A percentile compares a stretch with the other conserved stretches of the same genome.
phyloP scores from a whole-genome alignment of 495 filamentous ascomycete species.

The Parathielavia appendiculata region DNA sequence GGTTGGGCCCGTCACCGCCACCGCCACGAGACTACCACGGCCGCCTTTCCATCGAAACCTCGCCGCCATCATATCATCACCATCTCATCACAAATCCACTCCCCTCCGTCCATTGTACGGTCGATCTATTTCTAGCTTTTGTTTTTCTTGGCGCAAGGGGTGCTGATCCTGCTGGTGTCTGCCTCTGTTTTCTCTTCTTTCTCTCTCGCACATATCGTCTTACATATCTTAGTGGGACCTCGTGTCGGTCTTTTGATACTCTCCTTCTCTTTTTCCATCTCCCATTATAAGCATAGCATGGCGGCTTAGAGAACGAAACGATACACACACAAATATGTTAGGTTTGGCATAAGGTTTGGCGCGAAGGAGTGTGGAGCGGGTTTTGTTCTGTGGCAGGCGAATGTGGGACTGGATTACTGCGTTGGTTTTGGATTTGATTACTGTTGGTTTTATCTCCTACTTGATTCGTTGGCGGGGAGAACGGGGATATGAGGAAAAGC shows the following conservation, averaged over 20 bases:
- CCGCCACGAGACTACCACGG: background rate
- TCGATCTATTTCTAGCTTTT: constrained; percentile 8
- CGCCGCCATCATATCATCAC: constrained; percentile 1
- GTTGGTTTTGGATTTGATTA: constrained; percentile 26
- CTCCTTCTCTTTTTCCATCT: constrained; percentile 11
- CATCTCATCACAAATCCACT: background rate
- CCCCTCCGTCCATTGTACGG: constrained; percentile 19
- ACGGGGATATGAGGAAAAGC: constrained; percentile 2
- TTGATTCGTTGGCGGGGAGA: background rate
- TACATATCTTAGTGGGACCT: constrained; percentile 13
- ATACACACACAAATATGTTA: constrained; percentile 22
- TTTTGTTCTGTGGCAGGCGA: background rate
- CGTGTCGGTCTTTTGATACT: background rate
- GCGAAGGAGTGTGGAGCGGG: background rate
- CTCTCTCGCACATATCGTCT: constrained; percentile 14
- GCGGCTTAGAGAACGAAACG: constrained; percentile 28
- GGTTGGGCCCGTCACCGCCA: constrained; percentile 39
- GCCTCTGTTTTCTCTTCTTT: constrained; percentile 18
- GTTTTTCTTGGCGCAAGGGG: constrained; percentile 19
- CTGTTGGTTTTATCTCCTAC: constrained; percentile 8
- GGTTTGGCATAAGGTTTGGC: constrained; percentile 6
- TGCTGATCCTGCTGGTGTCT: constrained; percentile 30
- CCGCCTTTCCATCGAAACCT: background rate
- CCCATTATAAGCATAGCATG: constrained; percentile 32
- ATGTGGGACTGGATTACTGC: constrained; percentile 26